Evolutionary conservation across 148 eudicot species (phyloP).

Genomic region (Rhododendron henanense): DNA sequence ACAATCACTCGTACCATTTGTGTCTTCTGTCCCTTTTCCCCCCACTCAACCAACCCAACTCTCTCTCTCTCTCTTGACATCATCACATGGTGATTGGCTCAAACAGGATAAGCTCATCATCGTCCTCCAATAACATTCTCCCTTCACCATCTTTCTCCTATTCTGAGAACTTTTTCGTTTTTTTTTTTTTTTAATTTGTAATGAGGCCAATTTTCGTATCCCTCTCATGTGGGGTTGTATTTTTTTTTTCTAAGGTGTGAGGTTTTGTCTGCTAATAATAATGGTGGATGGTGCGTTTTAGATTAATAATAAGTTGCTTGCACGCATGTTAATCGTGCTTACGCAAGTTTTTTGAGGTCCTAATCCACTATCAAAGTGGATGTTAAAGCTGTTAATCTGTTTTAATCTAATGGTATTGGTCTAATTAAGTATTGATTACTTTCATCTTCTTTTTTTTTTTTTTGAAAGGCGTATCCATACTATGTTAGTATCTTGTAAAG

Average conservation of each 20-base stretch:
- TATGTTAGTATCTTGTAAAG: neutral
- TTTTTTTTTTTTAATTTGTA: no score
- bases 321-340: constrained; percentile 4
- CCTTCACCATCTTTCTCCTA: neutral
- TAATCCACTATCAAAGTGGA: constrained; percentile 12
- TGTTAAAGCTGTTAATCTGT: neutral
- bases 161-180: neutral
- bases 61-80: neutral
- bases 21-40: constrained; percentile 1
- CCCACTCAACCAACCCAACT: constrained; percentile 13
- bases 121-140: neutral
- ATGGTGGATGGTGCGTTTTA: neutral
- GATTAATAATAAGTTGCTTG: neutral
- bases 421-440: neutral
- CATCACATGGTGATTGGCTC: constrained; percentile 6
- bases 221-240: neutral
- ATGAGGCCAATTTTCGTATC: neutral
- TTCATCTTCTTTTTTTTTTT: neutral
- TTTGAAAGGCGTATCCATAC: neutral
- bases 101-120: constrained; percentile 19
- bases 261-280: neutral
- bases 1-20: constrained; percentile 5
- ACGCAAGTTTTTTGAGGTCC: constrained; percentile 11
- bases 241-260: neutral
- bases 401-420: constrained; percentile 1